Percentiles rank a stretch among this genome's conserved stretches.
Evolutionary conservation across 2,329 filamentous ascomycete genomes (phyloP).

Genomic region (Clonostachys chloroleuca): DNA sequence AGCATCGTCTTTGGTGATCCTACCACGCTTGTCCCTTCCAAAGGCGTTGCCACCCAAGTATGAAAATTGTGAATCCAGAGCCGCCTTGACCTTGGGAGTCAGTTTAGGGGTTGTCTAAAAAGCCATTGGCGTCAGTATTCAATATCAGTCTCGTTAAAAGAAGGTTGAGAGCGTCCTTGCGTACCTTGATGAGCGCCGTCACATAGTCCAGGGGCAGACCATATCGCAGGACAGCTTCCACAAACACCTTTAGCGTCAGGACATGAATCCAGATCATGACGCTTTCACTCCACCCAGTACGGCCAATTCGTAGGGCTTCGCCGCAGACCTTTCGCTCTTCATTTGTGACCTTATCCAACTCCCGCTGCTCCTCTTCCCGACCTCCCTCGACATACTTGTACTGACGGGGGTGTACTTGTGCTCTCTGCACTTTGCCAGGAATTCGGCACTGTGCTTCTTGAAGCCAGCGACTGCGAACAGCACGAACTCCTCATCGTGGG

Average conservation of each 20-base stretch:
- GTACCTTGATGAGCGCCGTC: constrained; percentile 77
- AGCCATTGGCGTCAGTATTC: not conserved
- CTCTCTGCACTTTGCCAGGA: constrained; percentile 87
- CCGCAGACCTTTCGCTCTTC: constrained; percentile 93
- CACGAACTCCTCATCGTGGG: constrained; percentile 84
- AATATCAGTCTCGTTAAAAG: not conserved
- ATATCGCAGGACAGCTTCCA: constrained; percentile 96
- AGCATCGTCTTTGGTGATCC: constrained; percentile 85
- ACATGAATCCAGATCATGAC: constrained; percentile 97
- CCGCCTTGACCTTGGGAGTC: constrained; percentile 72
- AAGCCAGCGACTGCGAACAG: constrained; percentile 88
- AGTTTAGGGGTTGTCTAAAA: constrained; percentile 76
- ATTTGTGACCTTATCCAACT: constrained; percentile 74
- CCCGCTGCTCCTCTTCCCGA: constrained; percentile 81
- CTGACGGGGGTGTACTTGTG: constrained; percentile 89
- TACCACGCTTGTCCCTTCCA: constrained; percentile 87
- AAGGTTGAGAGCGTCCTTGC: constrained; percentile 14
- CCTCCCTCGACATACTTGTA: constrained; percentile 92
- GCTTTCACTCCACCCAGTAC: constrained; percentile 92
- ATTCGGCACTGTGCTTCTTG: constrained; percentile 85
- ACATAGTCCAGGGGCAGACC: constrained; percentile 89
- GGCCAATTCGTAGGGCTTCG: constrained; percentile 79
- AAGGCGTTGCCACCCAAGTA: constrained; percentile 95
- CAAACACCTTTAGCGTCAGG: constrained; percentile 85
- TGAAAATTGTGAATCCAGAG: constrained; percentile 79